Evolutionary conservation across 1,284 basidiomycete genomes (phyloP).

Genomic region (Fomitiporia mediterranea): DNA sequence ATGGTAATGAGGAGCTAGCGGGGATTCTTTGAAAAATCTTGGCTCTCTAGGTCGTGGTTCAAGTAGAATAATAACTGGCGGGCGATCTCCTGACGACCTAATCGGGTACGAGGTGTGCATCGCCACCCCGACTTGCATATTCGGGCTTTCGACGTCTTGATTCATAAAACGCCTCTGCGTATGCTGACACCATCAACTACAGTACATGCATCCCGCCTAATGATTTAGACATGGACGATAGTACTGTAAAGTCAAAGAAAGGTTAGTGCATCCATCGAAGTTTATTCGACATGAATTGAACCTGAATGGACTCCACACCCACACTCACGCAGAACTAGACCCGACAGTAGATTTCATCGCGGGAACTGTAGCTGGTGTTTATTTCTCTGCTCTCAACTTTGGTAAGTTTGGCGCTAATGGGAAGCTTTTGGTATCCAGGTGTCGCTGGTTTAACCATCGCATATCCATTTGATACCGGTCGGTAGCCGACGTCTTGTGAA

Average conservation of each 20-base stretch:
- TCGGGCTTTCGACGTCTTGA: no score
- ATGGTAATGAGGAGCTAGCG: not conserved
- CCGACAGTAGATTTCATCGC: constrained; percentile 66
- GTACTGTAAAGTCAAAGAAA: constrained; percentile 1
- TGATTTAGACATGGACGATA: constrained; percentile 6
- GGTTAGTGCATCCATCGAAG: not conserved
- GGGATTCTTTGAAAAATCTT: not conserved
- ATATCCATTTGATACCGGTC: constrained; percentile 73
- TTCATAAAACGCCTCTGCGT: no score
- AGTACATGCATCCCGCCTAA: no score
- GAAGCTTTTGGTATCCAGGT: constrained; percentile 37
- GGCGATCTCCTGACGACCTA: no score
- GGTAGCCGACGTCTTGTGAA: constrained; percentile 19
- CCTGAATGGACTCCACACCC: no score
- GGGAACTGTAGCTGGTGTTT: constrained; percentile 61
- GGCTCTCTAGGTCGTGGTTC: no score
- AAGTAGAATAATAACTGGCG: no score
- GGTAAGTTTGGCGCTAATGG: constrained; percentile 1
- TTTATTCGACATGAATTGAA: not conserved
- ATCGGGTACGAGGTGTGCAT: not conserved
- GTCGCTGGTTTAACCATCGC: constrained; percentile 60
- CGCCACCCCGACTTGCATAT: no score
- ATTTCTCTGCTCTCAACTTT: not conserved
- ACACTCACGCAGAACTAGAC: constrained; percentile 29
- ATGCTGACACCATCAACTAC: no score